Evolutionary conservation across 345 rosid genomes (phyloP), one percentile per base, ranked within the genome.

Genomic region (Nasturtium officinale): DNA sequence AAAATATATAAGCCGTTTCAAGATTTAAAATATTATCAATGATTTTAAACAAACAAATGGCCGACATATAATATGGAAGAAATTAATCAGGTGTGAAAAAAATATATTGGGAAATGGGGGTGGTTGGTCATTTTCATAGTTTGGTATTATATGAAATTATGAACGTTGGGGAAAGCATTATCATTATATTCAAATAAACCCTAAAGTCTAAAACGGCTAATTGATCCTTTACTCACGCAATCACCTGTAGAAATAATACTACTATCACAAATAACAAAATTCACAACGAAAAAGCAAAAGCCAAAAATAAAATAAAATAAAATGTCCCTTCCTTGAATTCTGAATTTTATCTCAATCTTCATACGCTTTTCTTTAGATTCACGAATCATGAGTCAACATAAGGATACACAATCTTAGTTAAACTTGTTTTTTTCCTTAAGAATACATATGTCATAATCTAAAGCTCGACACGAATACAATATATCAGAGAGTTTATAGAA

Each of bases 81-180:
- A 48, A 38, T 7, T 21, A 1, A 52, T 51, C 42, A 53, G 64
- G 62, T 75, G 69, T 67, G 56, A 50, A 59, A 15, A 40, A 40
- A n/a, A 0, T 25, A 18, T 38, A 7, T 59, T 67, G 10, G 47
- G 63, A 50, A 61, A 75, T n/a, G 37, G 46, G 20, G 74, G 63
- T 68, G 7, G 74, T 63, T 70, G 66, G 79, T 76, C 71, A 70
- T 70, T 69, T 70, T 76, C 76, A 70, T 47, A 56, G 79, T 76
- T 69, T 76, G 75, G 76, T 76, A 12, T 61, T 64, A 61, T 33
- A 53, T 69, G 56, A 64, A 54, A 46, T 33, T 64, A 10, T 46
- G 64, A 76, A 76, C 79, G 75, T 76, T 76, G 52, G 32, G 30
- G 25, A 61, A 68, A 68, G 51, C 40, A 75, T 68, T 62, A 52